Base-by-base conservation (phyloP, 2,329 filamentous ascomycete genomes). In the Didymella segeticola region DNA sequence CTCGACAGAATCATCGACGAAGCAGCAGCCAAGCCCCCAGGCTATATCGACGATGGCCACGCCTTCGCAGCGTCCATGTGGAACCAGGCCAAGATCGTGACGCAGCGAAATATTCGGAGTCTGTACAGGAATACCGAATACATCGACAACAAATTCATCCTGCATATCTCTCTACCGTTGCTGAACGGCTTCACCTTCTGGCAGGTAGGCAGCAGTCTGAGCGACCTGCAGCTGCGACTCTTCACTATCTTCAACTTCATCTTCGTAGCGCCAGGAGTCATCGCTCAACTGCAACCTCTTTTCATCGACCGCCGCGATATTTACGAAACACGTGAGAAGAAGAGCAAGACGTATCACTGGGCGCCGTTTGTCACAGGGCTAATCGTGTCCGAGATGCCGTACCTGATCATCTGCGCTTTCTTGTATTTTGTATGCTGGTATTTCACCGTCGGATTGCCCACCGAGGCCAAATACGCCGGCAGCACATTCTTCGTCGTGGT, bases 341-440 rank as follows among this genome's bases (percentile, higher is more conserved):
- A 87, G 2, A 85, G 82, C 63, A 90, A 90, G 66, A 82, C 86
- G 0, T 92, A 91, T 75, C 88, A 85, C 0, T 91, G 89, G 89
- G 80, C 83, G 58, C 85, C 82, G 1, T 91, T 92, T 71, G 82
- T 91, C 64, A 77, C 87, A 1, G 83, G 86, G 59, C 88, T 89
- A 62, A 83, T 91, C 47, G 52, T 89, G 1, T 86, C 88, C 31
- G 89, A 92, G 69, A 79, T 90, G 1, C 87, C 88, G 0, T 91
- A 81, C 74, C 80, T 84, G 38, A 77, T 85, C 39, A 51, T 90
- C 11, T 83, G 84, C 7, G 84, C 80, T 2, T 70, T 89, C 14
- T 66, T 90, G 4, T 83, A 87, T 61, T 91, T 80, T 66, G 78
- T 83, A 4, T 82, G 80, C 69, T 89, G 86, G 78, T 90, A 90